Evolutionary conservation across 306 rosid genomes (phyloP).

Genomic region (Styphnolobium japonicum): DNA sequence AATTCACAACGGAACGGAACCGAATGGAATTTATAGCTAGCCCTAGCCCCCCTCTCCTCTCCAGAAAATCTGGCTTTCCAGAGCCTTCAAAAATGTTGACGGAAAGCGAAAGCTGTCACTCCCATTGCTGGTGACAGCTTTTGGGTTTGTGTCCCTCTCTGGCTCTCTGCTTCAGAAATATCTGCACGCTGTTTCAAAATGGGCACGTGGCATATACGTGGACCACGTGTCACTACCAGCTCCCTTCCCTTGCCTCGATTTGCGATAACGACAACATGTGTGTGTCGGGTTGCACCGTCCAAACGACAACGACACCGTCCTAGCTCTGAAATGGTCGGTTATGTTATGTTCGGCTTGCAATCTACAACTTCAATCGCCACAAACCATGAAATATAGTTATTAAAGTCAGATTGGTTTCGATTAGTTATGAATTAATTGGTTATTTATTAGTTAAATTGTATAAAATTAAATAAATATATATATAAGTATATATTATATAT

Average conservation of each 20-base stretch:
- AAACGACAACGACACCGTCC: not conserved
- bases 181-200: not conserved
- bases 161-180: not conserved
- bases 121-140: not conserved
- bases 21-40: slow-evolving; percentile 20
- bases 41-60: not conserved
- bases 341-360: no score
- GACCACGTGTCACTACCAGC: not conserved
- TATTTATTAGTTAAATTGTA: no score
- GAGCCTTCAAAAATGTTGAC: slow-evolving; percentile 17
- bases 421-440: no score
- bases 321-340: not conserved
- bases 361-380: no score
- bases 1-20: not conserved
- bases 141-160: not conserved
- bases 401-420: no score
- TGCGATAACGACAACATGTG: not conserved
- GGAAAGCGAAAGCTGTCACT: not conserved
- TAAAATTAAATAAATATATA: no score
- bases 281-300: not conserved
- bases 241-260: not conserved
- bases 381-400: no score
- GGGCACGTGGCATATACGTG: not conserved
- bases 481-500: no score
- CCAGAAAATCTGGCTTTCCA: no score